Evolutionary conservation across 1,284 basidiomycete species (phyloP).

Genomic region (Cryptococcus sp.): DNA sequence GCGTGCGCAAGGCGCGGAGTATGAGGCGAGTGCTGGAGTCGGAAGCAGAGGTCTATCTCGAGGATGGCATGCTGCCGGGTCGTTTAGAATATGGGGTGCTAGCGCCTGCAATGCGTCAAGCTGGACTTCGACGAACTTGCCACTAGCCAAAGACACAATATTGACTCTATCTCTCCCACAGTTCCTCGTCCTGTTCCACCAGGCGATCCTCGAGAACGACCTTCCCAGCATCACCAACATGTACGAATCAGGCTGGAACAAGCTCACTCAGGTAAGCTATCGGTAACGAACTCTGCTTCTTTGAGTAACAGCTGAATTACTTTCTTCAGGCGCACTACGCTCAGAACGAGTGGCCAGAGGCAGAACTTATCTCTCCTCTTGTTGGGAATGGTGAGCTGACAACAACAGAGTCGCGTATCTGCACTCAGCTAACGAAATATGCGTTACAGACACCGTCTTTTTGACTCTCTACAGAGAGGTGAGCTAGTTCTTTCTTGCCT

Average conservation of each 20-base stretch:
- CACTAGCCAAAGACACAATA: neutral
- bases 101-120: neutral
- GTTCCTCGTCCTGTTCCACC: constrained; percentile 90
- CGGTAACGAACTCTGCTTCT: neutral
- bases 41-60: neutral
- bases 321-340: constrained; percentile 85
- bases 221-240: constrained; percentile 83
- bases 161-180: constrained; percentile 40
- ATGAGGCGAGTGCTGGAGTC: neutral
- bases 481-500: constrained; percentile 63
- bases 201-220: constrained; percentile 77
- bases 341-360: constrained; percentile 95
- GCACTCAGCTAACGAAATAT: neutral
- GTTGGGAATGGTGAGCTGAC: constrained; percentile 78
- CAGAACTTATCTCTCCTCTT: constrained; percentile 89
- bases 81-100: neutral
- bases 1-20: neutral
- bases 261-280: constrained; percentile 65
- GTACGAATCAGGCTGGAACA: constrained; percentile 96
- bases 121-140: neutral
- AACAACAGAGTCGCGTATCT: neutral
- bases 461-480: constrained; percentile 94
- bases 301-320: neutral
- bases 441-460: constrained; percentile 77
- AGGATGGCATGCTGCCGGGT: no score